These are phyloP conservation scores for Thermothielavioides terrestris DNA, from an alignment of 495 filamentous ascomycete species.

Conservation along the genomic window DNA sequence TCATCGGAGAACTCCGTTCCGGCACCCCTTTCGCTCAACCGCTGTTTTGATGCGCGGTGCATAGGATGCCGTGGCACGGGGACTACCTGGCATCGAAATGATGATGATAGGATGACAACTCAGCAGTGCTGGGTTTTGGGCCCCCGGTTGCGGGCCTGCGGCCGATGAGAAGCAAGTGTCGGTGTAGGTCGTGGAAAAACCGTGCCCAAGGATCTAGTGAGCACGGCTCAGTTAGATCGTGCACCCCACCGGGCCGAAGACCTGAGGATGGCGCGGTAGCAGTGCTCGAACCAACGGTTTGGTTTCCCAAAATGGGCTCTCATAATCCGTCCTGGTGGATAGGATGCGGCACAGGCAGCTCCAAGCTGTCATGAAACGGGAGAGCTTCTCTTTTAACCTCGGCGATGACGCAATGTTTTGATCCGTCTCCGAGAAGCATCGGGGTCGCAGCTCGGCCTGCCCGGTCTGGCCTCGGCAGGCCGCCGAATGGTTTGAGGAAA, in stretches of 20 bases:
- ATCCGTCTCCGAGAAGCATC: too few relatives aligned
- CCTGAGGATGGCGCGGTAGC: background rate
- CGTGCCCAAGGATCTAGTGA: background rate
- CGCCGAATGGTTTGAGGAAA: background rate
- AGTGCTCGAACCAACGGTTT: slow-evolving; percentile 1
- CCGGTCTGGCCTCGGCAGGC: background rate
- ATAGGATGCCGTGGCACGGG: too few relatives aligned
- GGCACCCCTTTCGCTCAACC: too few relatives aligned
- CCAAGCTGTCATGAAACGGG: too few relatives aligned
- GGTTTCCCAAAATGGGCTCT: background rate
- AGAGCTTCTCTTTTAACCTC: background rate
- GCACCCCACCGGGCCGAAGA: background rate
- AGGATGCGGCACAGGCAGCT: background rate
- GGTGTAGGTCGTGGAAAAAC: background rate
- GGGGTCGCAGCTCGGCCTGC: too few relatives aligned
- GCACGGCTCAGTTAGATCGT: background rate
- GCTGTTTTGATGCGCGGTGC: too few relatives aligned
- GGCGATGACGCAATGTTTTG: background rate
- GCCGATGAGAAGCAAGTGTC: background rate
- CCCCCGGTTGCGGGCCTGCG: too few relatives aligned
- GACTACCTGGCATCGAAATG: too few relatives aligned
- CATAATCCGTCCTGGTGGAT: background rate
- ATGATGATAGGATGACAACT: too few relatives aligned
- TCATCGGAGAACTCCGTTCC: too few relatives aligned
- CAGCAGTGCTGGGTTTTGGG: too few relatives aligned